These are phyloP conservation scores for Sinapis alba DNA, from an alignment of 441 rosid genomes.

Conservation along the genomic window DNA sequence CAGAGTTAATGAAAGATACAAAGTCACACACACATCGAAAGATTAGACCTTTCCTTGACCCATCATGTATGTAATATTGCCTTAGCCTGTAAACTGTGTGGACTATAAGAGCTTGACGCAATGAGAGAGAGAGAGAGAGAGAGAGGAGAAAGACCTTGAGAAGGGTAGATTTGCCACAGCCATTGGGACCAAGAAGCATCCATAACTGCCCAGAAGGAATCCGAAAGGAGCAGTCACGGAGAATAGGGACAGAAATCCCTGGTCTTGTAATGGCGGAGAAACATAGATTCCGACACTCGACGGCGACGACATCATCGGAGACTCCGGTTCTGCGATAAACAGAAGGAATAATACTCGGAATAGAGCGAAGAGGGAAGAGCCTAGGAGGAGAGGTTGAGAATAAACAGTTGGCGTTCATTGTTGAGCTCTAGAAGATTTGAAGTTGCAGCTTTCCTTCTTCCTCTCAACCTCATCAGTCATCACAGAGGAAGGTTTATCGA, in stretches of 20 bases:
- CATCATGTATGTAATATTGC: not conserved
- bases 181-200: slow-evolving; percentile 99
- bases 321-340: slow-evolving; percentile 44
- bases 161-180: slow-evolving; percentile 97
- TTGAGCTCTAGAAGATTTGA: not conserved
- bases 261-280: slow-evolving; percentile 64
- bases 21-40: slow-evolving; percentile 11
- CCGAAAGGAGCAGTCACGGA: slow-evolving; percentile 71
- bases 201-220: slow-evolving; percentile 85
- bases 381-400: slow-evolving; percentile 20
- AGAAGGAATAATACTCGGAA: slow-evolving; percentile 19
- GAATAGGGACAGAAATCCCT: slow-evolving; percentile 62
- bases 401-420: slow-evolving; percentile 20
- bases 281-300: slow-evolving; percentile 68
- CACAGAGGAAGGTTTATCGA: not conserved
- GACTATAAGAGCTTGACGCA: not conserved
- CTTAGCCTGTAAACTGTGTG: not conserved
- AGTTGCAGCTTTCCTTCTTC: slow-evolving; percentile 29
- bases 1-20: not conserved
- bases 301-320: slow-evolving; percentile 48
- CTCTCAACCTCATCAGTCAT: not conserved
- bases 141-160: slow-evolving; percentile 59
- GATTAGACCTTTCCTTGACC: not conserved
- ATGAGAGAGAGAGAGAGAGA: not conserved
- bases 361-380: slow-evolving; percentile 18